phyloP scores from a whole-genome alignment of 768 basidiomycete species.

The Calvatia gigantea region DNA sequence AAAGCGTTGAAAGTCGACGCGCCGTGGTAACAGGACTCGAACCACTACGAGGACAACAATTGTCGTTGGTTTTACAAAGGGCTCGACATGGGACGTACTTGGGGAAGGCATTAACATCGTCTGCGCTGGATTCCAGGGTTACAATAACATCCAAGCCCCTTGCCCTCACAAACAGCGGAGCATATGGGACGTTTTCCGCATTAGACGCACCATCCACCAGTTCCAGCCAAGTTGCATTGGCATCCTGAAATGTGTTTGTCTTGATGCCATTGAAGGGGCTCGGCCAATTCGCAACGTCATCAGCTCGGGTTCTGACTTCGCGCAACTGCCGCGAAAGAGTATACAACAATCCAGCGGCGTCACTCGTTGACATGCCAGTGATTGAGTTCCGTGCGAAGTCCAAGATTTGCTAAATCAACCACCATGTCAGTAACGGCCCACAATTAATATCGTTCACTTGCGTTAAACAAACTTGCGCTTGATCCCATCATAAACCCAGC shows the following conservation, averaged over 20 bases:
- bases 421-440: background rate
- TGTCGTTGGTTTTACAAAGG: background rate
- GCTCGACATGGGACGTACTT: slow-evolving; percentile 43
- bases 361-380: slow-evolving; percentile 30
- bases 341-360: slow-evolving; percentile 40
- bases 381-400: slow-evolving; percentile 43
- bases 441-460: slow-evolving; percentile 19
- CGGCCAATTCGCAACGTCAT: slow-evolving; percentile 70
- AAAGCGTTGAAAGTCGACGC: slow-evolving; percentile 38
- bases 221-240: slow-evolving; percentile 48
- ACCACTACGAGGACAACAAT: slow-evolving; percentile 36
- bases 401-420: slow-evolving; percentile 39
- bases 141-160: slow-evolving; percentile 73
- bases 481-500: slow-evolving; percentile 72
- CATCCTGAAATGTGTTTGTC: slow-evolving; percentile 47
- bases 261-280: slow-evolving; percentile 56
- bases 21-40: slow-evolving; percentile 44
- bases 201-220: slow-evolving; percentile 74
- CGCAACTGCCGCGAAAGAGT: slow-evolving; percentile 45
- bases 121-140: slow-evolving; percentile 65
- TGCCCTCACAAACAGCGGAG: slow-evolving; percentile 65
- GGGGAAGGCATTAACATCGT: slow-evolving; percentile 56
- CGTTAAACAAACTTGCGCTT: slow-evolving; percentile 69
- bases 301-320: slow-evolving; percentile 46
- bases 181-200: slow-evolving; percentile 66